Evolutionary conservation across 495 filamentous ascomycete species (phyloP).

Genomic region (Chlorociboria aeruginascens): DNA sequence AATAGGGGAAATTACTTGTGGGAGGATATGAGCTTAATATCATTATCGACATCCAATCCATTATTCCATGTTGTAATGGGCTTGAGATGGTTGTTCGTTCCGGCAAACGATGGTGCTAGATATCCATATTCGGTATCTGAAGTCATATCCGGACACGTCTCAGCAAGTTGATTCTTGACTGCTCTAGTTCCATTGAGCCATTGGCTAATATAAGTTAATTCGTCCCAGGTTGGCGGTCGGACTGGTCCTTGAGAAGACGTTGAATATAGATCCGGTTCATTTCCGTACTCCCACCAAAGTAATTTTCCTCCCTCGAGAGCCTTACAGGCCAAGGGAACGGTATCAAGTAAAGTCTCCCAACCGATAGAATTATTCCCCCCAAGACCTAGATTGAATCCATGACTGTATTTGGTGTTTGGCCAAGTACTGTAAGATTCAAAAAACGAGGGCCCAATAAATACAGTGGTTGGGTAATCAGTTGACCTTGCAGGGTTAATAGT

Average conservation of each 20-base stretch:
- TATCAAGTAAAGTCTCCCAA: constrained; percentile 39
- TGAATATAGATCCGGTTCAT: constrained; percentile 55
- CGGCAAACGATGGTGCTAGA: constrained; percentile 50
- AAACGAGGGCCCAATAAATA: constrained; percentile 48
- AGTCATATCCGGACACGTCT: constrained; percentile 38
- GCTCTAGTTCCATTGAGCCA: constrained; percentile 44
- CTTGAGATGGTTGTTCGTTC: constrained; percentile 39
- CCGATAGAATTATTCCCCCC: constrained; percentile 41
- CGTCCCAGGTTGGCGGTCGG: constrained; percentile 41
- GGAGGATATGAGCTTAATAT: constrained; percentile 45
- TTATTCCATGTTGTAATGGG: constrained; percentile 37
- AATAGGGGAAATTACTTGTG: constrained; percentile 42
- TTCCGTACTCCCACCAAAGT: constrained; percentile 50
- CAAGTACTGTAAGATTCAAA: constrained; percentile 56
- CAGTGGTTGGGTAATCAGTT: constrained; percentile 46
- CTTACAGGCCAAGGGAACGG: constrained; percentile 47
- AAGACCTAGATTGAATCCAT: constrained; percentile 48
- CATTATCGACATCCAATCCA: constrained; percentile 35
- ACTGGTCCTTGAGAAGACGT: constrained; percentile 40
- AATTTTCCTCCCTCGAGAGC: constrained; percentile 36
- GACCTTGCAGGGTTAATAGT: constrained; percentile 37
- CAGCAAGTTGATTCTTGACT: constrained; percentile 35
- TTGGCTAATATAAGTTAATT: constrained; percentile 45
- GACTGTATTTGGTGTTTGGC: constrained; percentile 42
- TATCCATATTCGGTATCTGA: constrained; percentile 34